These are phyloP conservation scores for Gossypium gossypioides DNA, from an alignment of 441 rosid species.

Conservation along the genomic window DNA sequence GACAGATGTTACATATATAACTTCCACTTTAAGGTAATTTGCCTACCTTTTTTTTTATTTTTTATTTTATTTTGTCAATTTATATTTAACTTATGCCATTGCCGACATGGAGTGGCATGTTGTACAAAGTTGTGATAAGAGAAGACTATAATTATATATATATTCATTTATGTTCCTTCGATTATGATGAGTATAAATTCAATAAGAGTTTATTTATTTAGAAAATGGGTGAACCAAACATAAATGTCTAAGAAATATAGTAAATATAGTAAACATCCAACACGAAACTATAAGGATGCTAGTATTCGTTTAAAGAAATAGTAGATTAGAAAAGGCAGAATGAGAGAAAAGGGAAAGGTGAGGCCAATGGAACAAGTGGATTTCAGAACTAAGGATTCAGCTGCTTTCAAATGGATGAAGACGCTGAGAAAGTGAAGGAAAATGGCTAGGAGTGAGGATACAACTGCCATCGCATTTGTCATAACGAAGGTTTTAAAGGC, in stretches of 20 bases:
- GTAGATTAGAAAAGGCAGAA: no score
- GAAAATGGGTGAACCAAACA: no score
- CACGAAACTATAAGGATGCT: no score
- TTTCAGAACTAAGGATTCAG: no score
- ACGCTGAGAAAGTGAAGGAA: not conserved
- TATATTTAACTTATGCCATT: not conserved
- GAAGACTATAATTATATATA: not conserved
- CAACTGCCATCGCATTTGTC: not conserved
- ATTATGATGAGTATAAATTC: no score
- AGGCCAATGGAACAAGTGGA: not conserved
- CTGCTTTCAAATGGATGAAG: no score
- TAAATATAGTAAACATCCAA: no score
- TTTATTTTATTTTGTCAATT: not conserved
- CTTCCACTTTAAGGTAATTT: not conserved
- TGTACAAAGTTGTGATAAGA: not conserved
- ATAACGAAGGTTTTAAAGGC: not conserved
- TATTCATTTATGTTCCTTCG: no score
- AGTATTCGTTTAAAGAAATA: no score
- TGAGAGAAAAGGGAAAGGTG: not conserved
- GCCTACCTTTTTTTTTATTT: not conserved
- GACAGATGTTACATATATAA: not conserved
- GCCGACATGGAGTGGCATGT: not conserved
- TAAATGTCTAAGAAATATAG: no score
- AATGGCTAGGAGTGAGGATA: not conserved
- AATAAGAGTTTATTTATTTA: no score